phyloP scores from a whole-genome alignment of 2,329 filamentous ascomycete genomes.

The Ceratocystis ficicola region DNA sequence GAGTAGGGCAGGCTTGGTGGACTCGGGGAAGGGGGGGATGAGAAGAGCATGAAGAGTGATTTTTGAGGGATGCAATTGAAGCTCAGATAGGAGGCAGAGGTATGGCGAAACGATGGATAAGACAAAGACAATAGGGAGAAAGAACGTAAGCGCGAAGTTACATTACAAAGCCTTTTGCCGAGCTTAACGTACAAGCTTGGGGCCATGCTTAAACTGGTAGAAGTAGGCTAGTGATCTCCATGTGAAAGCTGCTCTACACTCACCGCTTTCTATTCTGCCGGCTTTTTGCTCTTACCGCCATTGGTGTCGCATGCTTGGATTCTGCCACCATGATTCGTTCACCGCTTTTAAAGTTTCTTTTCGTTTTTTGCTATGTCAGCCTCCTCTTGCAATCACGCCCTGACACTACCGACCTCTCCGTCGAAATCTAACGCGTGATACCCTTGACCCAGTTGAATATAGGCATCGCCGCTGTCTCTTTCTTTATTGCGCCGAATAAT shows the following conservation, averaged over 20 bases:
- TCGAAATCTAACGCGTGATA: neutral
- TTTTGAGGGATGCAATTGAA: no score
- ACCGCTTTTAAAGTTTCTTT: constrained; percentile 12
- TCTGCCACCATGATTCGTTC: neutral
- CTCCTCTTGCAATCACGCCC: neutral
- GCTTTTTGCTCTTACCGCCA: neutral
- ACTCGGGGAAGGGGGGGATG: no score
- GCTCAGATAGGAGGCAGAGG: neutral
- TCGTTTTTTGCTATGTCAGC: neutral
- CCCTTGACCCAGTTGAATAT: neutral
- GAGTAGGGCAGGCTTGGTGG: no score
- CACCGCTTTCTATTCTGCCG: constrained; percentile 3
- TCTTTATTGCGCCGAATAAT: no score
- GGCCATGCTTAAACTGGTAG: neutral
- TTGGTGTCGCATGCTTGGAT: neutral
- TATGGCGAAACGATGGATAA: neutral
- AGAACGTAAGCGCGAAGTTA: no score
- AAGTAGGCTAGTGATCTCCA: neutral
- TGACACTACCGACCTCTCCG: neutral
- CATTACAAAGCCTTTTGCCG: neutral
- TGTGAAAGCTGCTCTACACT: neutral
- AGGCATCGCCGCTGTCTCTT: no score
- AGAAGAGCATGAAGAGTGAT: no score
- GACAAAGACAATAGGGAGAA: neutral
- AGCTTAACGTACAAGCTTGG: neutral